Evolutionary conservation across 75 land plant genomes (phyloP), one percentile per base, ranked within the genome.

Genomic region (Azolla pinnata): DNA sequence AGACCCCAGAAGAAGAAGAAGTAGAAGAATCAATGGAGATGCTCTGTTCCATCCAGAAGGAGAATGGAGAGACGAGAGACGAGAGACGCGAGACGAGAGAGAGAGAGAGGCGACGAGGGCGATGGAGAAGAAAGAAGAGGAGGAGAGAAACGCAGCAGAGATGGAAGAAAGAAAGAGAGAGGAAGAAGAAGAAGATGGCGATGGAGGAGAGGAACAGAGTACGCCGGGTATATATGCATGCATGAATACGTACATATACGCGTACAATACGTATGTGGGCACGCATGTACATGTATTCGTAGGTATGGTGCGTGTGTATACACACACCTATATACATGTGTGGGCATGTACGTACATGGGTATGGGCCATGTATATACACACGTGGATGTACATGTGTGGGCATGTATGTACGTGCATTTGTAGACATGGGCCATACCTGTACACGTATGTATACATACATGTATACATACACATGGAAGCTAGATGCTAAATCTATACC

Each of bases 391-490:
- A 38, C 14, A 38, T 38, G 42, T 14, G 14, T 38, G 14, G 7
- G 42, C 42, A 38, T 38, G 7, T 38, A 14, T 38, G 14, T 38
- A 38, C 14, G 42, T 38, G 14, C 14, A 38, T 38, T 7, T 14
- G 14, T 38, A 38, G 7, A 38, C 42, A 38, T 38, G 42, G 7
- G 42, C n/a, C 14, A 14, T 38, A 14, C 14, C 12, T 38, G 14
- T 38, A 14, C 14, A 14, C 14, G 42, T 38, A 38, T 38, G 42
- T 38, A 38, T 38, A 38, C 14, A 14, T 38, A 38, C 14, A 8
- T 38, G 42, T 38, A 38, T 38, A 38, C 42, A 38, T 38, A 38
- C 42, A 14, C 42, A 38, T n/a, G n/a, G n/a, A n/a, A n/a, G n/a
- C n/a, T n/a, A n/a, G n/a, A n/a, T n/a, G n/a, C n/a, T n/a, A n/a